A percentile compares a stretch with the other conserved stretches of the same genome.
Conservation (phyloP, 129 eudicot species). For the Helianthus tuberosus region DNA sequence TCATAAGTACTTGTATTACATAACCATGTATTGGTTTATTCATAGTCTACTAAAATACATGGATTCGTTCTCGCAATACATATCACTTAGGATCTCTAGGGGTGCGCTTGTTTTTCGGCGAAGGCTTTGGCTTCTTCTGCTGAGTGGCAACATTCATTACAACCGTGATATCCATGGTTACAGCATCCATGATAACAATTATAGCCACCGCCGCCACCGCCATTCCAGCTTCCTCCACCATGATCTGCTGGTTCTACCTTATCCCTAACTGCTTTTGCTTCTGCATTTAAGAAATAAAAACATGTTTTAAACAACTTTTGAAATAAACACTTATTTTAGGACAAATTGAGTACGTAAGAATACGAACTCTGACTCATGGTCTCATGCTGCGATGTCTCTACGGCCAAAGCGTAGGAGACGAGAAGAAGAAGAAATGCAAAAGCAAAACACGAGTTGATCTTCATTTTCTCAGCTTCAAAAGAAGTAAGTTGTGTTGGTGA, state of each 20-base stretch:
- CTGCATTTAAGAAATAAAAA: slow-evolving; percentile 1
- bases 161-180: neutral
- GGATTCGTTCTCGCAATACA: slow-evolving; percentile 16
- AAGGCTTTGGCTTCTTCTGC: slow-evolving; percentile 27
- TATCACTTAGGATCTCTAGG: neutral
- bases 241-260: slow-evolving; percentile 12
- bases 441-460: slow-evolving; percentile 27
- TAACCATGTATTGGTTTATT: slow-evolving; percentile 27
- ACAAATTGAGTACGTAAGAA: neutral
- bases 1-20: slow-evolving; percentile 12
- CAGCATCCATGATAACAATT: neutral
- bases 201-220: slow-evolving; percentile 19
- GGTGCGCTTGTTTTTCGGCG: slow-evolving; percentile 17
- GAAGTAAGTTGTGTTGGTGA: neutral
- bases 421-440: slow-evolving; percentile 24
- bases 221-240: slow-evolving; percentile 8
- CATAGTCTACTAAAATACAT: neutral
- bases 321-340: no score
- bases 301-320: neutral
- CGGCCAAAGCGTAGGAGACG: slow-evolving; percentile 19
- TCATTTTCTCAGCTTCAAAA: slow-evolving; percentile 22
- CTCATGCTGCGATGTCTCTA: neutral
- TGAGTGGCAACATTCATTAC: neutral
- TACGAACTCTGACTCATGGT: slow-evolving; percentile 12
- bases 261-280: neutral